phyloP scores from a whole-genome alignment of 2,329 filamentous ascomycete species.

The Acrocalymma vagum region DNA sequence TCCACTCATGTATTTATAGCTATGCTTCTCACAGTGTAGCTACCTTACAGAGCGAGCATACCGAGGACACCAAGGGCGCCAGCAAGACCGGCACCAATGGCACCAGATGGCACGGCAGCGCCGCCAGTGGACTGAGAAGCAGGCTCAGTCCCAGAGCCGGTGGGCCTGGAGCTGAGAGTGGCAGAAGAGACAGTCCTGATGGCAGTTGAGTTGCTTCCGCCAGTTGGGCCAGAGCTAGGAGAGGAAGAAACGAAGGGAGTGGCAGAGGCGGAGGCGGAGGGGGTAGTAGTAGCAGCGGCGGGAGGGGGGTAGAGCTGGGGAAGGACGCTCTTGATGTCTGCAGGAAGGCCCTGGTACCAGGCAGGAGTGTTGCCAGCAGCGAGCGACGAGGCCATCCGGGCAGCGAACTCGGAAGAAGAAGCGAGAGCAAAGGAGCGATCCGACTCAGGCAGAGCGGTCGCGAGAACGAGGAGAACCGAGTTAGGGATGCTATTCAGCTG shows the following conservation, averaged over 20 bases:
- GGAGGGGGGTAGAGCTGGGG: constrained; percentile 42
- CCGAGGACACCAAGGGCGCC: constrained; percentile 52
- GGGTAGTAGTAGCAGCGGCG: constrained; percentile 25
- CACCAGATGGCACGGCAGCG: constrained; percentile 47
- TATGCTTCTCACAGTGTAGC: constrained; percentile 7
- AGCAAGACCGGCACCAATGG: constrained; percentile 50
- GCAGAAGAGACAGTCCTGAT: constrained; percentile 16
- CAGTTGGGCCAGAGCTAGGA: constrained; percentile 19
- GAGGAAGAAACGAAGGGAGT: constrained; percentile 13
- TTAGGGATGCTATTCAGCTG: constrained; percentile 35
- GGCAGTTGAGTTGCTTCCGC: constrained; percentile 4
- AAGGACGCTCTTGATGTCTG: constrained; percentile 55
- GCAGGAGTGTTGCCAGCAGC: constrained; percentile 51
- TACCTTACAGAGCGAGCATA: constrained; percentile 52
- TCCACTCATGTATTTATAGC: constrained; percentile 7
- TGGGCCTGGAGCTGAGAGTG: constrained; percentile 26
- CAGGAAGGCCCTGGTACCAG: constrained; percentile 56
- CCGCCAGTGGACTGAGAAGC: constrained; percentile 28
- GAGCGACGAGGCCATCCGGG: constrained; percentile 54
- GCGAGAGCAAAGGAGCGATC: constrained; percentile 50
- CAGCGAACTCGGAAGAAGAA: constrained; percentile 51
- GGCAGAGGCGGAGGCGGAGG: constrained; percentile 20
- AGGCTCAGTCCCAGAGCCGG: constrained; percentile 20
- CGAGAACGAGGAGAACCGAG: constrained; percentile 53
- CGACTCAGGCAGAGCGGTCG: constrained; percentile 55